Base-by-base conservation (phyloP, 306 rosid species). In the Inga laurina region DNA sequence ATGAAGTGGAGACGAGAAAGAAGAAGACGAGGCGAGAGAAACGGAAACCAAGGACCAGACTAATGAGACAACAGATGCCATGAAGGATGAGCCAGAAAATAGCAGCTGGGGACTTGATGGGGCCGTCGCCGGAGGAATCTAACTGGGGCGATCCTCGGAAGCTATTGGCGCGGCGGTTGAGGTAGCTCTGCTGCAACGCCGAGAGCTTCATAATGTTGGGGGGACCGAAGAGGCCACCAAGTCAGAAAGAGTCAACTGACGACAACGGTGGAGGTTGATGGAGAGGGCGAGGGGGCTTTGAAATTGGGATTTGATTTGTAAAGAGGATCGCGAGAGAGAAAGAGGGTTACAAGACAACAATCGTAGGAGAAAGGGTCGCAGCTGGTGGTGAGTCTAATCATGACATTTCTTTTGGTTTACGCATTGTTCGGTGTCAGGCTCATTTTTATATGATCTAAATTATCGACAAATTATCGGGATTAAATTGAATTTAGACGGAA, bases 21-120 rank as follows among this genome's bases (percentile, higher is more conserved):
- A 97, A 94, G 86, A 97, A 97, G n/a, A 97, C 97, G 2, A 97
- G 97, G 21, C 98, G 97, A 21, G 99, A 97, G 85, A 97, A 97
- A 57, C 99, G 93, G 89, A 91, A 97, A 30, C 99, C 99, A 7
- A 97, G 97, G 15, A 97, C 90, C 11, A 97, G 95, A 54, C 99
- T 97, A 27, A 97, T 88, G 39, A 97, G 89, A 82, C 99, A 97
- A 83, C 99, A 97, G n/a, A 97, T 88, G 1, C 94, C 97, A 75
- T 97, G 98, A 10, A 97, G 91, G 8, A 92, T 75, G 3, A 97
- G 88, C 99, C 99, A 97, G 82, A 94, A 97, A 52, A 97, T 62
- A 21, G 94, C 88, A 8, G 95, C 91, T 62, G 98, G 93, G 0
- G 98, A 92, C 88, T 89, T 97, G 10, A 87, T 83, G 37, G 92